These are phyloP conservation scores for Pestalotiopsis sp. DNA, from an alignment of 2,329 filamentous ascomycete genomes.

Conservation along the genomic window DNA sequence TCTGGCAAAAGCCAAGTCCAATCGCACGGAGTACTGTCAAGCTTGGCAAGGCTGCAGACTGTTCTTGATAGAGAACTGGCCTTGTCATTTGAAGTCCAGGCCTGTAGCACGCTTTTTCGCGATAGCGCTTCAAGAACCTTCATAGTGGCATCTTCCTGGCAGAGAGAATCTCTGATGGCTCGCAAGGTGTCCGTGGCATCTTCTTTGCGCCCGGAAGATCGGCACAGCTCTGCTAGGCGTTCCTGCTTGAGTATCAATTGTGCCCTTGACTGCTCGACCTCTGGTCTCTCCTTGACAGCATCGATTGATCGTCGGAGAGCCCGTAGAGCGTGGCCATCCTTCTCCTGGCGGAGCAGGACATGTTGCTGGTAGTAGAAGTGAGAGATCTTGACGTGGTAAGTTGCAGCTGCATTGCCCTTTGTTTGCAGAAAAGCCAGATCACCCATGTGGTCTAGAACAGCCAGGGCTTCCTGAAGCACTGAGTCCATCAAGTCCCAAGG, in stretches of 20 bases:
- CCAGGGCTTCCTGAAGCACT: slow-evolving; percentile 56
- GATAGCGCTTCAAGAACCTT: slow-evolving; percentile 52
- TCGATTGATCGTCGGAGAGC: slow-evolving; percentile 67
- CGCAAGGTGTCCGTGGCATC: slow-evolving; percentile 61
- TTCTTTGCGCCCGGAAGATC: slow-evolving; percentile 50
- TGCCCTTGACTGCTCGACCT: slow-evolving; percentile 58
- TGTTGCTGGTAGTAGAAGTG: slow-evolving; percentile 71
- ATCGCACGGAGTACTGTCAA: slow-evolving; percentile 58
- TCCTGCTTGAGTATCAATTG: slow-evolving; percentile 67
- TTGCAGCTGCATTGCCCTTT: slow-evolving; percentile 33
- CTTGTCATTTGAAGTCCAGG: slow-evolving; percentile 56
- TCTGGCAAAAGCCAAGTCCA: slow-evolving; percentile 56
- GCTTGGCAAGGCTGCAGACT: slow-evolving; percentile 60
- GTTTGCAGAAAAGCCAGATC: slow-evolving; percentile 30
- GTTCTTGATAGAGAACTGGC: slow-evolving; percentile 58
- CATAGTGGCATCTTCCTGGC: slow-evolving; percentile 59
- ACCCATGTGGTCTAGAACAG: slow-evolving; percentile 55
- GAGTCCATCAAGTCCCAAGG: slow-evolving; percentile 59
- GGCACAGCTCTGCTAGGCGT: slow-evolving; percentile 63
- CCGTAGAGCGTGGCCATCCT: slow-evolving; percentile 49
- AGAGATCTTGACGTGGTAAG: slow-evolving; percentile 67
- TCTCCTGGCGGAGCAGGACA: slow-evolving; percentile 45
- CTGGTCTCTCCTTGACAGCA: slow-evolving; percentile 55
- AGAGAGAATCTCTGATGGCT: slow-evolving; percentile 62
- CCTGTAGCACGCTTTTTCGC: slow-evolving; percentile 48